Evolutionary conservation across 2,329 filamentous ascomycete genomes (phyloP).

Genomic region (Periconia macrospinosa): DNA sequence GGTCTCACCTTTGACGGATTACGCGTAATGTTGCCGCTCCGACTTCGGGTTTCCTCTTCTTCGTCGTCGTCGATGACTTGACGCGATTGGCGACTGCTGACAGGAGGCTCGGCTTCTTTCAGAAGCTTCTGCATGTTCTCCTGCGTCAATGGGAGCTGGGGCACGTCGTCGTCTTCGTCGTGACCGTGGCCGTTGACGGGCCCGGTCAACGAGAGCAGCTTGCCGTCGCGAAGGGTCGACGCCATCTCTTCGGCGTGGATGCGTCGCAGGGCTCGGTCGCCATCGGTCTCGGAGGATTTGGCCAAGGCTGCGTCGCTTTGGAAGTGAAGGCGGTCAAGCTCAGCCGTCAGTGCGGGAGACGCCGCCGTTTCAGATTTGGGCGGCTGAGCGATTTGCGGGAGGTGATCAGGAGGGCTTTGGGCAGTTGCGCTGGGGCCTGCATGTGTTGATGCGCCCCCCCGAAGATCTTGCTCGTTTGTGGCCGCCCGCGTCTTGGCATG

Average conservation of each 20-base stretch:
- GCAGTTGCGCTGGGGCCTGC: constrained; percentile 21
- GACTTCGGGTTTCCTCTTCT: constrained; percentile 19
- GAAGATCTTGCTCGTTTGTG: constrained; percentile 32
- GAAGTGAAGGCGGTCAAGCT: constrained; percentile 42
- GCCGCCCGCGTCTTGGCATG: constrained; percentile 26
- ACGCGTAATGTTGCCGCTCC: constrained; percentile 15
- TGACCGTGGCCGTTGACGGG: constrained; percentile 24
- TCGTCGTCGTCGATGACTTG: constrained; percentile 20
- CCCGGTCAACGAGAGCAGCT: constrained; percentile 54
- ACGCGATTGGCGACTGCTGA: constrained; percentile 10
- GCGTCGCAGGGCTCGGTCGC: constrained; percentile 50
- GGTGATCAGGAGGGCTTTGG: constrained; percentile 23
- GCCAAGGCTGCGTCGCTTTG: constrained; percentile 44
- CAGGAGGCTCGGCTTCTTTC: constrained; percentile 28
- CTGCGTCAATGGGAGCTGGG: constrained; percentile 37
- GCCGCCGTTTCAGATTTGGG: constrained; percentile 40
- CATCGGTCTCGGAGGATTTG: constrained; percentile 46
- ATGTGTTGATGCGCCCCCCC: constrained; percentile 17
- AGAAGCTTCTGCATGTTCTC: constrained; percentile 41
- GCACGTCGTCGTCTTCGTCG: constrained; percentile 17
- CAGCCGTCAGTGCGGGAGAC: constrained; percentile 30
- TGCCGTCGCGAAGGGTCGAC: constrained; percentile 56
- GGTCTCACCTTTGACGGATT: constrained; percentile 17
- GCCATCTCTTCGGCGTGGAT: constrained; percentile 59
- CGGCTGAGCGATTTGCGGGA: constrained; percentile 27